Conservation (phyloP, 1,284 basidiomycete species). For the Somion occarium region DNA sequence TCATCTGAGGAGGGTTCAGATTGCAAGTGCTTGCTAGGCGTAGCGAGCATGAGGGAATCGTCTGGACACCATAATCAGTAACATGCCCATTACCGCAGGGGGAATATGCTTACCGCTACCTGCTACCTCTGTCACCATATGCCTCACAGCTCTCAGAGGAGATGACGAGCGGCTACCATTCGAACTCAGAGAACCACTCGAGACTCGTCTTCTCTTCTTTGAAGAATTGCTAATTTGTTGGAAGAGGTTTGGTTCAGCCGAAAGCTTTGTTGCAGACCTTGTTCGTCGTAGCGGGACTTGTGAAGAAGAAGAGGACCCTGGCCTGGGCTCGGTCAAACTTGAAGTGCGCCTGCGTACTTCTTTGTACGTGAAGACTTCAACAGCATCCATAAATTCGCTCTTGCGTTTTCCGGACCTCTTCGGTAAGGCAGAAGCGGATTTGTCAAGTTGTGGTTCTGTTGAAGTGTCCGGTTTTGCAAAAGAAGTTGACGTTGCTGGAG, state of each 20-base stretch:
- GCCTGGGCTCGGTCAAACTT: constrained; percentile 3
- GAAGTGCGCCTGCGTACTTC: constrained; percentile 3
- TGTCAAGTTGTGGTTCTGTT: background rate
- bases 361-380: constrained; percentile 33
- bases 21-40: constrained; percentile 13
- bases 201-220: constrained; percentile 17
- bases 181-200: constrained; percentile 8
- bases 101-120: constrained; percentile 40
- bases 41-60: constrained; percentile 38
- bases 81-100: constrained; percentile 2
- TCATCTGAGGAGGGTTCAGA: constrained; percentile 47
- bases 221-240: constrained; percentile 14
- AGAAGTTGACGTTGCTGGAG: background rate
- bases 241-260: constrained; percentile 11
- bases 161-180: constrained; percentile 21
- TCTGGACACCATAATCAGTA: constrained; percentile 28
- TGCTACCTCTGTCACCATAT: constrained; percentile 25
- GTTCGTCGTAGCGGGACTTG: constrained; percentile 16
- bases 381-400: constrained; percentile 46
- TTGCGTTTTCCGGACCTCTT: constrained; percentile 40
- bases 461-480: background rate
- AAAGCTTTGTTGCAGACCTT: constrained; percentile 20
- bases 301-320: constrained; percentile 10
- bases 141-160: constrained; percentile 27
- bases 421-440: constrained; percentile 10